Percentiles rank a stretch among this genome's conserved stretches.
These are phyloP conservation scores for Tulasnella calospora DNA, from an alignment of 768 basidiomycete genomes.

Conservation along the genomic window DNA sequence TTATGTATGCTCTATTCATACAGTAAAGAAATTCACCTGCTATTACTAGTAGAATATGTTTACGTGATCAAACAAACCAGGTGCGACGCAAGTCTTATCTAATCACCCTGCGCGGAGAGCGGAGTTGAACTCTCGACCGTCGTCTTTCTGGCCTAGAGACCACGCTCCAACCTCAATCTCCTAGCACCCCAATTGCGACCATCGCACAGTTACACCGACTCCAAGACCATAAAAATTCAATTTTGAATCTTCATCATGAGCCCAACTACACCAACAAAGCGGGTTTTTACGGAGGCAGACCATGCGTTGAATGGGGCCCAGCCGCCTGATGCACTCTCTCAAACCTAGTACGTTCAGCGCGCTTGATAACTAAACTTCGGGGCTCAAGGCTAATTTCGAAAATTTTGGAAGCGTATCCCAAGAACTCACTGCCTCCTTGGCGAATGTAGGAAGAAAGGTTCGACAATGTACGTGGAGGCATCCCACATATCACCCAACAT, in stretches of 20 bases:
- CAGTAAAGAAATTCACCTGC: no score
- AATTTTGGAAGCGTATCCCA: not conserved
- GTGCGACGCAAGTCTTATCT: not conserved
- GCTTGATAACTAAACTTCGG: not conserved
- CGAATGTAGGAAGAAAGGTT: conserved; percentile 14
- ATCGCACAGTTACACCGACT: not conserved
- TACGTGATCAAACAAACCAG: no score
- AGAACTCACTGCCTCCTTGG: not conserved
- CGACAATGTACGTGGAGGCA: conserved; percentile 16
- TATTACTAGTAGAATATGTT: no score
- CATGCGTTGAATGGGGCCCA: not conserved
- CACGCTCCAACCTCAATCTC: not conserved
- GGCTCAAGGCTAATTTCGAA: not conserved
- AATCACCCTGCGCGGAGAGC: not conserved
- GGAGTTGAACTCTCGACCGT: not conserved
- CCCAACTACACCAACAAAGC: conserved; percentile 12
- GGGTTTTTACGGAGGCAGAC: conserved; percentile 14
- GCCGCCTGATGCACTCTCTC: not conserved
- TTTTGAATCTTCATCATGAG: not conserved
- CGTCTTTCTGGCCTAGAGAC: not conserved
- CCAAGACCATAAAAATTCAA: not conserved
- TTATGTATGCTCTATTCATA: no score
- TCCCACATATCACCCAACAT: not conserved
- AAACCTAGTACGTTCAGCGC: conserved; percentile 10
- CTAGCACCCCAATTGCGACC: not conserved